A percentile compares a stretch with the other conserved stretches of the same genome.
Conservation (phyloP, 805 yeast species). For the Metschnikowia shivogae region DNA sequence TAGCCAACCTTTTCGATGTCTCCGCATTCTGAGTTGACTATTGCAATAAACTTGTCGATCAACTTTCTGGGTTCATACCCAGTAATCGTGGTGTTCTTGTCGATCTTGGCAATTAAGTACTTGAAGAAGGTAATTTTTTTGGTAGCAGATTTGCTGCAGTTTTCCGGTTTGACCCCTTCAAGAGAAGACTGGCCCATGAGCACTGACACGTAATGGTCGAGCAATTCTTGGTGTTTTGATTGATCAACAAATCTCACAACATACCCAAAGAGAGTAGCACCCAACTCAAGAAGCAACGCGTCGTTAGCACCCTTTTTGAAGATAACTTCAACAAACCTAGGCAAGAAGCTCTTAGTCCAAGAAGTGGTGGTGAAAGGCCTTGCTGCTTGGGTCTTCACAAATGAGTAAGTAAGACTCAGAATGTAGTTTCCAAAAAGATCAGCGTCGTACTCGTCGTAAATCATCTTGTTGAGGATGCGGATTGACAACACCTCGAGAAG, state of each 20-base stretch:
- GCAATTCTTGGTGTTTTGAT: constrained; percentile 43
- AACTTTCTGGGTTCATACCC: constrained; percentile 7
- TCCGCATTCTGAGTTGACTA: constrained; percentile 15
- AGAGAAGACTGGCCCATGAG: constrained; percentile 28
- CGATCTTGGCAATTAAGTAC: constrained; percentile 51
- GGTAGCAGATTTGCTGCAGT: constrained; percentile 23
- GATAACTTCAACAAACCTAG: constrained; percentile 28
- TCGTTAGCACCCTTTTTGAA: constrained; percentile 16
- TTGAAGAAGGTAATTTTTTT: constrained; percentile 32
- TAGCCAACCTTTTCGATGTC: constrained; percentile 31
- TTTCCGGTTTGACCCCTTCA: constrained; percentile 11
- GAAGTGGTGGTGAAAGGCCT: constrained; percentile 38
- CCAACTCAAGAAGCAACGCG: constrained; percentile 29
- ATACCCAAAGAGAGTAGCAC: constrained; percentile 40
- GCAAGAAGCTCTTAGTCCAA: constrained; percentile 43
- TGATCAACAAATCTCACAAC: constrained; percentile 37
- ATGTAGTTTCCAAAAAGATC: constrained; percentile 12
- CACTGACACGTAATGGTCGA: constrained; percentile 33
- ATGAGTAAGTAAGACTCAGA: constrained; percentile 17
- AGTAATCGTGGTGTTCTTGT: constrained; percentile 27
- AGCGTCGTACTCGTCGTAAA: constrained; percentile 15
- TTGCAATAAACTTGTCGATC: constrained; percentile 31
- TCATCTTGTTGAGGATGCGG: constrained; percentile 40
- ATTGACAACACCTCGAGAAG: constrained; percentile 43
- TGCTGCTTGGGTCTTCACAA: constrained; percentile 26